These are phyloP conservation scores for Flaveria bidentis DNA, from an alignment of 129 eudicot genomes.

Conservation along the genomic window DNA sequence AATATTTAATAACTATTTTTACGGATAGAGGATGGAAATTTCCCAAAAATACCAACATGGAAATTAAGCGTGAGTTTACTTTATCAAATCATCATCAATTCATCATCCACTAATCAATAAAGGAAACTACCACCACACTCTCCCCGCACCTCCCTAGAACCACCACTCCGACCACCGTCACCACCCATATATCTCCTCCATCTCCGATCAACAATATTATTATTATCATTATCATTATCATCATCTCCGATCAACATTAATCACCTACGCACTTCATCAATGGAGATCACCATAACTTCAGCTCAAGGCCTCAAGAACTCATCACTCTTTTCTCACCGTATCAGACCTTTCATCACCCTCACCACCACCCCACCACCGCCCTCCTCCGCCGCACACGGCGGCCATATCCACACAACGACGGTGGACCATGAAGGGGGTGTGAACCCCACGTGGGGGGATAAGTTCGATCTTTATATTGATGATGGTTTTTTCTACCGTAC, in stretches of 20 bases:
- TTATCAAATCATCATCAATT: neutral
- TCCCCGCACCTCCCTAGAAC: constrained; percentile 45
- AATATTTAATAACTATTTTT: no score
- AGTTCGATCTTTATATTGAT: constrained; percentile 47
- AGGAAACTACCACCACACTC: constrained; percentile 41
- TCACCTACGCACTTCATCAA: neutral
- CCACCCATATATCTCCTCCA: neutral
- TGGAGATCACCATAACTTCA: constrained; percentile 59
- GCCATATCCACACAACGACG: constrained; percentile 45
- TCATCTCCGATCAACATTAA: neutral
- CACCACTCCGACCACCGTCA: constrained; percentile 27
- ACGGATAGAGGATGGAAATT: neutral
- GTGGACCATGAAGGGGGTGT: constrained; percentile 55
- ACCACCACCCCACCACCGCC: constrained; percentile 39
- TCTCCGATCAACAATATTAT: neutral
- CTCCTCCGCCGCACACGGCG: neutral
- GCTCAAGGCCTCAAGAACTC: constrained; percentile 56
- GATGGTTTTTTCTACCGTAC: constrained; percentile 24
- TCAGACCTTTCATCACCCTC: constrained; percentile 53
- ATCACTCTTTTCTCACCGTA: constrained; percentile 34
- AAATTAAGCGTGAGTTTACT: neutral
- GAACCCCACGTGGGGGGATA: constrained; percentile 72
- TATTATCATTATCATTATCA: no score
- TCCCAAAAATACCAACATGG: constrained; percentile 1
- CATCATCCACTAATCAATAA: constrained; percentile 14